phyloP scores from a whole-genome alignment of 1,284 basidiomycete genomes.

The Omphalotus olearius region DNA sequence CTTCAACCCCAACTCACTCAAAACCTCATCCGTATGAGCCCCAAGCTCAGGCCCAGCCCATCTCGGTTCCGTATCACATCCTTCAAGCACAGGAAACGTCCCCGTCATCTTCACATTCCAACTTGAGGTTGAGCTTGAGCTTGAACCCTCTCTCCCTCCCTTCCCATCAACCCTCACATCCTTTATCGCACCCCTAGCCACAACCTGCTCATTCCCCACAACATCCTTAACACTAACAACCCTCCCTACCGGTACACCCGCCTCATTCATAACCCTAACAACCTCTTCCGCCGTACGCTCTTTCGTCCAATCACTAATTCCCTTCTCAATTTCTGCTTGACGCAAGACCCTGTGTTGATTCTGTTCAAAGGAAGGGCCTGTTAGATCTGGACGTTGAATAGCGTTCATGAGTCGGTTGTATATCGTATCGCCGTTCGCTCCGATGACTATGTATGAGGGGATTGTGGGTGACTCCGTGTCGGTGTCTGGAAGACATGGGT shows the following conservation, averaged over 20 bases:
- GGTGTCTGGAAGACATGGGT: conserved; percentile 52
- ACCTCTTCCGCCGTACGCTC: conserved; percentile 41
- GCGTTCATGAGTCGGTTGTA: conserved; percentile 61
- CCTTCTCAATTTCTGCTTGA: conserved; percentile 57
- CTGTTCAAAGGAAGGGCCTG: conserved; percentile 48
- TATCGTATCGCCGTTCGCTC: conserved; percentile 66
- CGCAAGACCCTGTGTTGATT: conserved; percentile 58
- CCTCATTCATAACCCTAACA: conserved; percentile 34
- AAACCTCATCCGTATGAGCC: conserved; percentile 56
- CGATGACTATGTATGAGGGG: conserved; percentile 61
- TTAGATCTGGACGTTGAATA: conserved; percentile 55
- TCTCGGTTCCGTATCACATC: conserved; percentile 47
- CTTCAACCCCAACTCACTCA: conserved; percentile 47
- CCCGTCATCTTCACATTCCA: conserved; percentile 66
- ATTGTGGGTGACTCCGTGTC: conserved; percentile 31
- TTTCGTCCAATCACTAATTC: conserved; percentile 58
- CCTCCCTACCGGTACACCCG: conserved; percentile 57
- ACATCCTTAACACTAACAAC: conserved; percentile 61
- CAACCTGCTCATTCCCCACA: conserved; percentile 51
- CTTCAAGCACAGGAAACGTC: conserved; percentile 57
- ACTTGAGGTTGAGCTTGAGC: no score
- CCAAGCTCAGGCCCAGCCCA: conserved; percentile 71
- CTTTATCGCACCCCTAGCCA: conserved; percentile 51
- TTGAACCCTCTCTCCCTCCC: conserved; percentile 22
- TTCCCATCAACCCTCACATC: conserved; percentile 46